phyloP scores from a whole-genome alignment of 2,329 filamentous ascomycete species.

The Aspergillus hortae region DNA sequence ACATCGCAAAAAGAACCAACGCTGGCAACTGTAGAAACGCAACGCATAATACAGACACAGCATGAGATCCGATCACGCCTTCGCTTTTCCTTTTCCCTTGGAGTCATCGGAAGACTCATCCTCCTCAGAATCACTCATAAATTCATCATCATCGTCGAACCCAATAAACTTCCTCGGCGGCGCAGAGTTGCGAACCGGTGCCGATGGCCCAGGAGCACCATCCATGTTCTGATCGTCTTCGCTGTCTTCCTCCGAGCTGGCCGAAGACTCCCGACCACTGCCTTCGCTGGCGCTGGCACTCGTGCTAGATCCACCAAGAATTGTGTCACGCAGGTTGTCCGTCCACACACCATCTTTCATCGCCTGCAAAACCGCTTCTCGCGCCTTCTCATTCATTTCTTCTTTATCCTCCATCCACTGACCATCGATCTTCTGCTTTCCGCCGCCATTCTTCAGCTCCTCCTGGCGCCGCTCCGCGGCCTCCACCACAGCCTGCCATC shows the following conservation, averaged over 20 bases:
- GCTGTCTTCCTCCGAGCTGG: constrained; percentile 34
- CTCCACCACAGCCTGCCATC: constrained; percentile 87
- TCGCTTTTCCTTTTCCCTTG: constrained; percentile 36
- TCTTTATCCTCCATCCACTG: constrained; percentile 96
- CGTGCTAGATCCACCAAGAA: constrained; percentile 34
- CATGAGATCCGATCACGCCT: constrained; percentile 19
- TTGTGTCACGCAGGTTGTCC: constrained; percentile 38
- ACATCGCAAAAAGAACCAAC: constrained; percentile 7
- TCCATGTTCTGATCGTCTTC: constrained; percentile 37
- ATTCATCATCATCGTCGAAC: constrained; percentile 49
- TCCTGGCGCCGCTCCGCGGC: constrained; percentile 77
- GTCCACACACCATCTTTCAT: constrained; percentile 58
- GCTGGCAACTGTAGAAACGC: constrained; percentile 1
- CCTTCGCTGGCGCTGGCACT: constrained; percentile 41
- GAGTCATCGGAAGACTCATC: constrained; percentile 18
- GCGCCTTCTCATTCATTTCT: constrained; percentile 78
- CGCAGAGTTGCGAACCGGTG: constrained; percentile 21
- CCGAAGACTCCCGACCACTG: constrained; percentile 27
- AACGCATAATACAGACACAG: constrained; percentile 13
- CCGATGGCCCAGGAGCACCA: constrained; percentile 26
- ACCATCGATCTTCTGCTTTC: constrained; percentile 66
- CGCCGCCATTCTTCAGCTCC: constrained; percentile 73
- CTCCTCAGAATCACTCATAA: constrained; percentile 43
- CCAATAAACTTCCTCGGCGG: constrained; percentile 40
- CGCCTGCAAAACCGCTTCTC: constrained; percentile 70